Conservation (phyloP, 2,329 filamentous ascomycete species). For the Pseudogymnoascus sp. region DNA sequence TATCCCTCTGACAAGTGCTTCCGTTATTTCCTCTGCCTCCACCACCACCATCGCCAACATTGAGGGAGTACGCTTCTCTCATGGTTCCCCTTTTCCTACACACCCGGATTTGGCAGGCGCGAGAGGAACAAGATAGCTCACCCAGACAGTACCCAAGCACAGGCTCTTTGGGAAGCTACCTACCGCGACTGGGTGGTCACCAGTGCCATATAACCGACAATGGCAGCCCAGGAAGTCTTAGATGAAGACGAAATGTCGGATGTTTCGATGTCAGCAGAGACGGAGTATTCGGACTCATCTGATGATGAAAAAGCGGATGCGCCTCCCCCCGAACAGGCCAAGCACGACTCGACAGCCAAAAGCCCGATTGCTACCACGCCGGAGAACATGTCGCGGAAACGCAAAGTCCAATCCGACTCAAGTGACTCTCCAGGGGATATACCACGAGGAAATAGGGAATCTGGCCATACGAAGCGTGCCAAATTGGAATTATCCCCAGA, state of each 20-base stretch:
- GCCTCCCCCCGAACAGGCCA: not conserved
- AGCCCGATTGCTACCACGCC: not conserved
- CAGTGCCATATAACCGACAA: constrained; percentile 11
- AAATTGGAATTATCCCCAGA: constrained; percentile 18
- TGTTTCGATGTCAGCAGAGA: constrained; percentile 11
- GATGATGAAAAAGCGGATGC: constrained; percentile 8
- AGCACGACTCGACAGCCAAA: not conserved
- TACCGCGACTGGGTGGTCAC: constrained; percentile 10
- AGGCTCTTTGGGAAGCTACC: constrained; percentile 14
- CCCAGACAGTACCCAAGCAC: not conserved
- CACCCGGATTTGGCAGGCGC: not conserved
- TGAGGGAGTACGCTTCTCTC: constrained; percentile 7
- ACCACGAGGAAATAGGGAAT: constrained; percentile 15
- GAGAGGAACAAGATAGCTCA: not conserved
- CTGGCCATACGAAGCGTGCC: constrained; percentile 21
- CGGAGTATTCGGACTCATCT: constrained; percentile 3
- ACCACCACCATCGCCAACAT: not conserved
- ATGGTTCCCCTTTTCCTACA: not conserved
- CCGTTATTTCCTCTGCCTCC: constrained; percentile 2
- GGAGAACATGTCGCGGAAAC: not conserved
- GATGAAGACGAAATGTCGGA: constrained; percentile 10
- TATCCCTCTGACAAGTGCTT: not conserved
- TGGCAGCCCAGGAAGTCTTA: constrained; percentile 3
- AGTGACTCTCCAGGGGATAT: constrained; percentile 12
- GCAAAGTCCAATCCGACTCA: constrained; percentile 23